A percentile compares a stretch with the other conserved stretches of the same genome.
Evolutionary conservation across 768 basidiomycete genomes (phyloP).

Genomic region (Naganishia kalamii): DNA sequence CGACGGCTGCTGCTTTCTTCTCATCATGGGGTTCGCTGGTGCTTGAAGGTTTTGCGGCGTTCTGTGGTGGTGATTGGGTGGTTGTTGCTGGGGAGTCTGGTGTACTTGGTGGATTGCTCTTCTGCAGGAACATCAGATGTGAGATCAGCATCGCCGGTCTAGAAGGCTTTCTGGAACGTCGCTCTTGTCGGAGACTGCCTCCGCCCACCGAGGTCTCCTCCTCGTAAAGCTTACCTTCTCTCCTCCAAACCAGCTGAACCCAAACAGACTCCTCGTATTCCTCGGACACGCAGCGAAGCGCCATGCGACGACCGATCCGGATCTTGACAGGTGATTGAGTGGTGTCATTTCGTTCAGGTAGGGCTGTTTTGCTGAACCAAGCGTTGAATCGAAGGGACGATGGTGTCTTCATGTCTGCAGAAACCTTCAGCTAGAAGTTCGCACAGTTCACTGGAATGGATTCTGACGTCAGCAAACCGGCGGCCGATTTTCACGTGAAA

Average conservation of each 20-base stretch:
- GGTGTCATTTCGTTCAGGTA: too few relatives aligned
- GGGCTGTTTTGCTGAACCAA: too few relatives aligned
- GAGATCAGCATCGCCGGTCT: too few relatives aligned
- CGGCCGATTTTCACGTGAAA: too few relatives aligned
- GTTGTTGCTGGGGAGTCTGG: neutral
- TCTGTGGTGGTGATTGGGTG: neutral
- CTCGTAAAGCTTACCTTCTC: neutral
- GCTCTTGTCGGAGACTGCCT: neutral
- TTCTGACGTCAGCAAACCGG: too few relatives aligned
- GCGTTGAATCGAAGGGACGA: too few relatives aligned
- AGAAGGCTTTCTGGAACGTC: too few relatives aligned
- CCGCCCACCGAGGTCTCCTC: neutral
- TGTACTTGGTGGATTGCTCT: neutral
- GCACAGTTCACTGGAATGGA: too few relatives aligned
- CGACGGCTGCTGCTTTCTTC: neutral
- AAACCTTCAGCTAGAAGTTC: too few relatives aligned
- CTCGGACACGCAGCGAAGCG: neutral
- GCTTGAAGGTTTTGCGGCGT: neutral
- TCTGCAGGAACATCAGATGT: neutral
- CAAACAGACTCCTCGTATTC: constrained; percentile 1
- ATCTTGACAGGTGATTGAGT: too few relatives aligned
- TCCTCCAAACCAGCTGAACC: constrained; percentile 1
- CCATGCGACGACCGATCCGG: too few relatives aligned
- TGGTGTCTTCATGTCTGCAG: too few relatives aligned
- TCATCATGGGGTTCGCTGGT: neutral